Conservation (phyloP, 441 rosid species). For the Melastoma candidum region DNA sequence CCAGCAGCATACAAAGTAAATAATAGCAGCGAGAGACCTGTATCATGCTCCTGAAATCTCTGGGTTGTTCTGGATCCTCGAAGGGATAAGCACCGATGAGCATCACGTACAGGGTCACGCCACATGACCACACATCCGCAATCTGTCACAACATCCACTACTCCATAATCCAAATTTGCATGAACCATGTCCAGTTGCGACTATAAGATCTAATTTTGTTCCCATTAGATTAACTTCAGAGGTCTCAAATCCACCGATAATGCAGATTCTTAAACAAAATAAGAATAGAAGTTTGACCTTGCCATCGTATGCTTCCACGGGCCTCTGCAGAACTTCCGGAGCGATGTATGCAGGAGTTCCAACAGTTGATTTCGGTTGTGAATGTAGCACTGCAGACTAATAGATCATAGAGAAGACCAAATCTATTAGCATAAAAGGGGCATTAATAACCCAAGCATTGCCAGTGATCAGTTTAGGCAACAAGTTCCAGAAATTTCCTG, state of each 20-base stretch:
- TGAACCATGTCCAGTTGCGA: conserved; percentile 4
- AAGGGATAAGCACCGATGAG: too few species aligned
- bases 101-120: too few species aligned
- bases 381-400: conserved; percentile 60
- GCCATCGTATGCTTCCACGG: conserved; percentile 50
- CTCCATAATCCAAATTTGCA: conserved; percentile 1
- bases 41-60: too few species aligned
- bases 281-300: conserved; percentile 30
- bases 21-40: too few species aligned
- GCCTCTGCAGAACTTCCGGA: conserved; percentile 44
- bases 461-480: background rate
- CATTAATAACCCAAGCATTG: background rate
- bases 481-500: background rate
- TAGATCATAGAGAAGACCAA: conserved; percentile 7
- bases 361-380: conserved; percentile 63
- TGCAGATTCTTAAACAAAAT: background rate
- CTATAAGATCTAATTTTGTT: background rate
- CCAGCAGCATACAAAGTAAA: too few species aligned
- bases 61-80: too few species aligned
- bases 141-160: conserved; percentile 25
- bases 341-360: conserved; percentile 77
- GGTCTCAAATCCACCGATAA: background rate
- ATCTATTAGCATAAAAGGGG: background rate
- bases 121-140: conserved; percentile 82
- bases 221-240: too few species aligned